These are phyloP conservation scores for Stachybotrys chlorohalonatus DNA, from an alignment of 2,329 filamentous ascomycete genomes.

Conservation along the genomic window DNA sequence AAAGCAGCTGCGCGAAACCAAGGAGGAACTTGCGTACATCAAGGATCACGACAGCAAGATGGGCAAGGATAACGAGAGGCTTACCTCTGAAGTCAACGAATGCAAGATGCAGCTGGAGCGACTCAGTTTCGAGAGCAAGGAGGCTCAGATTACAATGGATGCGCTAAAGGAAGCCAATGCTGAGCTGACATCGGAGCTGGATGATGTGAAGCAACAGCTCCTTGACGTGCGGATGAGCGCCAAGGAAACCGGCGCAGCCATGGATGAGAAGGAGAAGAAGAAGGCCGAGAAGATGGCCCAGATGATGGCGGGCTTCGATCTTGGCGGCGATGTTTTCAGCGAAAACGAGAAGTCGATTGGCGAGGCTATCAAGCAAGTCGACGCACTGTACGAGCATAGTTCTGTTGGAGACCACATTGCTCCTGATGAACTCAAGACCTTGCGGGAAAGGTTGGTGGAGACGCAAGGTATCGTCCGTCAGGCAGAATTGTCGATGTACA, in stretches of 20 bases:
- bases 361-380: slow-evolving; percentile 74
- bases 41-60: slow-evolving; percentile 80
- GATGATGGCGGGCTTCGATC: slow-evolving; percentile 99
- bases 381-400: slow-evolving; percentile 68
- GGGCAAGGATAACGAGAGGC: slow-evolving; percentile 81
- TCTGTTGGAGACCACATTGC: slow-evolving; percentile 69
- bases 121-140: slow-evolving; percentile 90
- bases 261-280: slow-evolving; percentile 97
- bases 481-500: slow-evolving; percentile 77
- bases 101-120: slow-evolving; percentile 96
- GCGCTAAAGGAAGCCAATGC: slow-evolving; percentile 91
- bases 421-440: slow-evolving; percentile 68
- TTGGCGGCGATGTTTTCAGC: slow-evolving; percentile 87
- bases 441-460: slow-evolving; percentile 73
- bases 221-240: slow-evolving; percentile 94
- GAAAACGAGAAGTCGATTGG: slow-evolving; percentile 83
- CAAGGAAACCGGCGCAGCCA: slow-evolving; percentile 79
- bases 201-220: slow-evolving; percentile 93
- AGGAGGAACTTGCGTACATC: slow-evolving; percentile 75
- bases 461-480: slow-evolving; percentile 89
- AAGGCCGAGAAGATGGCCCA: slow-evolving; percentile 99
- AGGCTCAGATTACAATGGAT: slow-evolving; percentile 96
- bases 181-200: slow-evolving; percentile 83
- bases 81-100: slow-evolving; percentile 81
- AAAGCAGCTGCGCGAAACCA: slow-evolving; percentile 70